phyloP scores from a whole-genome alignment of 2,329 filamentous ascomycete genomes.

The Byssothecium circinans region DNA sequence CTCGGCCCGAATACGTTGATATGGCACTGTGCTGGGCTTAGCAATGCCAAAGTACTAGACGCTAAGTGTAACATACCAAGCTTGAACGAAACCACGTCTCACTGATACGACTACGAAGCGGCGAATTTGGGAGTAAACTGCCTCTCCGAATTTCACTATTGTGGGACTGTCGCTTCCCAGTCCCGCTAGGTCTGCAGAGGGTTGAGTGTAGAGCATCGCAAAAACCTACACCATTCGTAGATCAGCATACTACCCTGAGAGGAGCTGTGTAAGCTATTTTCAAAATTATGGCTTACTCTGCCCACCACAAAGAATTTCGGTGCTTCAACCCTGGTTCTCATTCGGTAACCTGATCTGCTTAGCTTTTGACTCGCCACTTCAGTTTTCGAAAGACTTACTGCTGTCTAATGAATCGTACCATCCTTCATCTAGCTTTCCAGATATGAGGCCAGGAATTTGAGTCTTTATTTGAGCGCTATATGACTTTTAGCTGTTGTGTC shows the following conservation, averaged over 20 bases:
- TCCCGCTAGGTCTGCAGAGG: slow-evolving; percentile 15
- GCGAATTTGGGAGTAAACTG: slow-evolving; percentile 23
- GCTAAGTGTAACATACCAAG: slow-evolving; percentile 13
- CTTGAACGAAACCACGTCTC: slow-evolving; percentile 18
- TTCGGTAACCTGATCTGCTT: slow-evolving; percentile 15
- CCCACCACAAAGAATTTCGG: slow-evolving; percentile 17
- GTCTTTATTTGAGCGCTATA: no score
- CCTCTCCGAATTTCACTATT: slow-evolving; percentile 11
- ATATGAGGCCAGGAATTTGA: no score
- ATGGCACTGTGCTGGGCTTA: slow-evolving; percentile 27
- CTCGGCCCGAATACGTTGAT: slow-evolving; percentile 41
- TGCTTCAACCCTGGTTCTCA: slow-evolving; percentile 15
- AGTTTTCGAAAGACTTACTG: no score
- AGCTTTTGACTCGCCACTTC: no score
- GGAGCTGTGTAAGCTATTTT: not conserved
- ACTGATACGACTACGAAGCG: slow-evolving; percentile 27
- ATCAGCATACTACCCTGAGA: no score
- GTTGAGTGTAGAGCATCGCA: slow-evolving; percentile 20
- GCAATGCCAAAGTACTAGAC: not conserved
- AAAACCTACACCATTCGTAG: slow-evolving; percentile 12
- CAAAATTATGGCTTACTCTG: slow-evolving; percentile 2
- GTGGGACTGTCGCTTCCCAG: slow-evolving; percentile 6
- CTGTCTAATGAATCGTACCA: not conserved
- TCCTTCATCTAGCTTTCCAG: no score
- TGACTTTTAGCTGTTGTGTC: no score